Evolutionary conservation across 2,329 filamentous ascomycete genomes (phyloP), one percentile per base, ranked within the genome.

Genomic region (Colletotrichum filicis): DNA sequence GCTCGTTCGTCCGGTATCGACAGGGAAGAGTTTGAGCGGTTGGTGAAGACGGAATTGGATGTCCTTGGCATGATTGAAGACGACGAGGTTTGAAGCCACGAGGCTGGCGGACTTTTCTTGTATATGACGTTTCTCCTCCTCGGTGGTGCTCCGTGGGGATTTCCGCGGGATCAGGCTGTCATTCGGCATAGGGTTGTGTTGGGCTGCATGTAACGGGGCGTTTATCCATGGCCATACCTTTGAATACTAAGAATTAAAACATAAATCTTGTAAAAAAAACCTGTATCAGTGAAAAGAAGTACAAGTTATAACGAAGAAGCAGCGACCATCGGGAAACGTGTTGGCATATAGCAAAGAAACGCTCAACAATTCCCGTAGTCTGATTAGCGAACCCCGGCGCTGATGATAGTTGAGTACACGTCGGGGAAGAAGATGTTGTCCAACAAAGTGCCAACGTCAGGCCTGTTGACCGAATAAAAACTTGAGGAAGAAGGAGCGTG

Each of bases 1-100:
- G 92, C 93, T 28, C 89, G 88, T 55, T 88, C 91, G 1, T 91
- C 91, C 26, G 94, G 94, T 0, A 95, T 97, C 76, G 90, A 93
- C 63, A 86, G 91, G 57, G 89, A 90, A 42, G 94, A 96, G 79
- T 97, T 96, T 82, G 92, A 93, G 81, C 85, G 89, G 64, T 86
- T 95, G 73, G 89, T 96, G 14, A 88, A 87, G 81, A 91, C 89
- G 26, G 94, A 96, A 83, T 82, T 96, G 71, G 92, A 94, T 69
- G 86, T 93, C 75, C 81, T 96, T 76, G 87, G 86, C 28, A 84
- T 95, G 84, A 86, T 95, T 79, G 93, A 95, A 78, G 88, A 91
- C n/a, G 79, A 83, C 19, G 80, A 83, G 22, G 37, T 28, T 19
- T 74, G 52, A 74, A 37, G 32, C 19, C 24, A 8, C 12, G 8